Percentiles rank a stretch among this genome's conserved stretches.
phyloP scores from a whole-genome alignment of 2,329 filamentous ascomycete genomes.

The Trichocomaceae sp. region DNA sequence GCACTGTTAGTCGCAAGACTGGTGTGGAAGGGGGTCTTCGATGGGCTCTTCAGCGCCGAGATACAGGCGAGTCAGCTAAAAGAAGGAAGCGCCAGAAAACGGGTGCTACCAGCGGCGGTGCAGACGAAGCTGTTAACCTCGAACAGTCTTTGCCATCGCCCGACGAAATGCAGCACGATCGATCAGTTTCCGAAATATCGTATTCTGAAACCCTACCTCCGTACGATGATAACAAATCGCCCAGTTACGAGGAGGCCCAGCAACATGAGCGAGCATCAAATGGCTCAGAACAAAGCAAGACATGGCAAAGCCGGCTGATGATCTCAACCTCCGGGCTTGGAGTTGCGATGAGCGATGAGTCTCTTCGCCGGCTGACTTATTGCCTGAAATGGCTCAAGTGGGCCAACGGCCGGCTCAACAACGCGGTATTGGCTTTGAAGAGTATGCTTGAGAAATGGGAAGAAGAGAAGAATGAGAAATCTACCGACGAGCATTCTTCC shows the following conservation, averaged over 20 bases:
- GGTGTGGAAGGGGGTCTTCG: constrained; percentile 82
- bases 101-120: constrained; percentile 22
- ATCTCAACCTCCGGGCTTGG: constrained; percentile 87
- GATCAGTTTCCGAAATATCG: constrained; percentile 59
- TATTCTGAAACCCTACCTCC: constrained; percentile 71
- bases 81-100: constrained; percentile 41
- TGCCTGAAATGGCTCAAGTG: constrained; percentile 73
- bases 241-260: constrained; percentile 61
- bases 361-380: constrained; percentile 73
- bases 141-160: constrained; percentile 34
- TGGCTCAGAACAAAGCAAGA: constrained; percentile 30
- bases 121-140: constrained; percentile 40
- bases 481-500: constrained; percentile 20
- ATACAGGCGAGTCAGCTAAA: constrained; percentile 29
- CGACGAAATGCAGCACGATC: constrained; percentile 23
- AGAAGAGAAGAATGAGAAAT: constrained; percentile 32
- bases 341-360: constrained; percentile 85
- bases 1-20: constrained; percentile 73
- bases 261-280: constrained; percentile 13
- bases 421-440: constrained; percentile 67
- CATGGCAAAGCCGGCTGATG: constrained; percentile 77
- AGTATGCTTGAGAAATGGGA: constrained; percentile 77
- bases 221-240: constrained; percentile 72
- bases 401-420: constrained; percentile 74
- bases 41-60: constrained; percentile 61